Evolutionary conservation across 2,329 filamentous ascomycete species (phyloP).

Genomic region (Fusarium illudens): DNA sequence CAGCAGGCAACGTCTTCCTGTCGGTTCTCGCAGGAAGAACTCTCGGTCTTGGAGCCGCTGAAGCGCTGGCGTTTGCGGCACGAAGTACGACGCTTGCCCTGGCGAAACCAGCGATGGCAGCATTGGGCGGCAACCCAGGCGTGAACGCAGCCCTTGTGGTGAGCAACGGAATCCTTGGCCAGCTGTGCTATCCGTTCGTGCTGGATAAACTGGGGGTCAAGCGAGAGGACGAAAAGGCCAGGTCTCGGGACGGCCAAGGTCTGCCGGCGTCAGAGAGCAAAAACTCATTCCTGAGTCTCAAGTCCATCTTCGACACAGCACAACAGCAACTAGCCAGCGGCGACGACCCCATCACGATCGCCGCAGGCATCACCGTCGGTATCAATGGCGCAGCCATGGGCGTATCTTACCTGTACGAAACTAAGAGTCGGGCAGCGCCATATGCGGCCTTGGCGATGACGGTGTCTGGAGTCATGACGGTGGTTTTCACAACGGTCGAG

Average conservation of each 20-base stretch:
- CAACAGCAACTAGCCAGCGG: constrained; percentile 30
- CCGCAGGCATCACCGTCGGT: constrained; percentile 61
- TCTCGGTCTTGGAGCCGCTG: constrained; percentile 48
- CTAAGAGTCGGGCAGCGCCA: constrained; percentile 60
- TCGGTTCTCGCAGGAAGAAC: constrained; percentile 50
- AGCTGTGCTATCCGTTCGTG: constrained; percentile 50
- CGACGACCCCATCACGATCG: constrained; percentile 52
- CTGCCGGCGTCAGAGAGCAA: constrained; percentile 4
- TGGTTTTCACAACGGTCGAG: constrained; percentile 60
- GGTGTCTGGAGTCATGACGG: constrained; percentile 64
- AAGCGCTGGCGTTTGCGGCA: constrained; percentile 58
- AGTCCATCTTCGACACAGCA: constrained; percentile 9
- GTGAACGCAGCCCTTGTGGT: constrained; percentile 62
- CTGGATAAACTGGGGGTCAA: constrained; percentile 44
- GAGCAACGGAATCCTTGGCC: constrained; percentile 58
- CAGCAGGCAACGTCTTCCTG: constrained; percentile 54
- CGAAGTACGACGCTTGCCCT: constrained; percentile 61
- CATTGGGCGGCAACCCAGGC: constrained; percentile 55
- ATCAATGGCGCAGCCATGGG: constrained; percentile 70
- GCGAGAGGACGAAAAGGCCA: not conserved
- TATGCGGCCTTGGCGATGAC: constrained; percentile 67
- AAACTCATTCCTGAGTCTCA: not conserved
- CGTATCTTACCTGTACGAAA: constrained; percentile 65
- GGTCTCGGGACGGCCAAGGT: not conserved
- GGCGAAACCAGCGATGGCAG: constrained; percentile 56